Conservation (phyloP, 495 filamentous ascomycete species). For the Stereocaulon alpinum region DNA sequence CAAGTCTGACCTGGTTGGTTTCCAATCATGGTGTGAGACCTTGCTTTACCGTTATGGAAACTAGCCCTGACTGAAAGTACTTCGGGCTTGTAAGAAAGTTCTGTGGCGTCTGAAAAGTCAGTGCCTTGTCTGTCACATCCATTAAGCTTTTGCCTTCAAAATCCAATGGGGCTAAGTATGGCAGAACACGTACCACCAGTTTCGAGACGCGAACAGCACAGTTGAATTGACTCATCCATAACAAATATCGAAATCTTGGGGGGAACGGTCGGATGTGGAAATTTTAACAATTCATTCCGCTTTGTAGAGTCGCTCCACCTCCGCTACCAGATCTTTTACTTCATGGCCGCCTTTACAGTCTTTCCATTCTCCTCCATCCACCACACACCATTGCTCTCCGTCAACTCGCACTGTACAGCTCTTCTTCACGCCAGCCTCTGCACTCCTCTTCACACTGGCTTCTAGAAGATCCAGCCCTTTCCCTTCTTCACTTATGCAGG, state of each 20-base stretch:
- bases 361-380: constrained; percentile 70
- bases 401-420: constrained; percentile 85
- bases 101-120: neutral
- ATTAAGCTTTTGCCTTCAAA: neutral
- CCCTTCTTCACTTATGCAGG: constrained; percentile 63
- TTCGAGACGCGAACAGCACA: neutral
- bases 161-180: neutral
- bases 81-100: neutral
- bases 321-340: constrained; percentile 61
- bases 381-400: constrained; percentile 69
- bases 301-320: constrained; percentile 52
- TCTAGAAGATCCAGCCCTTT: constrained; percentile 56
- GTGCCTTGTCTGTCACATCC: neutral
- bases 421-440: constrained; percentile 57
- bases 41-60: neutral
- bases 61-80: neutral
- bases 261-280: neutral
- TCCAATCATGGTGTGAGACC: neutral
- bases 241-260: neutral
- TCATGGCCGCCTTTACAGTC: constrained; percentile 61
- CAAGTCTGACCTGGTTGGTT: neutral
- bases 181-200: neutral
- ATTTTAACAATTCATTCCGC: neutral
- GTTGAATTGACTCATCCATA: neutral
- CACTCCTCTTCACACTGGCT: constrained; percentile 61